Evolutionary conservation across 208 protist species (phyloP), one percentile per base, ranked within the genome.

Genomic region (Dictyostelium gargantuum): DNA sequence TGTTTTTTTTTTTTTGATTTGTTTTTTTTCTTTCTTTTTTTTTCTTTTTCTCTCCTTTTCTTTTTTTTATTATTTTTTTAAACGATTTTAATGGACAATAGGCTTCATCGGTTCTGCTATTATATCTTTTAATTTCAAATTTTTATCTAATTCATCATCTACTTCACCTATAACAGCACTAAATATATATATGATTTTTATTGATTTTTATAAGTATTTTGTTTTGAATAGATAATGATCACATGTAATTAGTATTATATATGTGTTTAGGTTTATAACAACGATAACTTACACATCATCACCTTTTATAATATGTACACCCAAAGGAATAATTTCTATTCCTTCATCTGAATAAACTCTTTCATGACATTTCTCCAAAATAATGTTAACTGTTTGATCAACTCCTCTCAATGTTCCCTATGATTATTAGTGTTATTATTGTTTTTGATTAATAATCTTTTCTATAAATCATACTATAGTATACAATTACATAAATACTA

Each of bases 121-220:
- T 35, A 72, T 84, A 1, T 68, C 52, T 72, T 40, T 40, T 50
- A 84, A 70, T 48, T 84, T 72, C 32, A 84, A 40, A 21, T 84
- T 84, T 66, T 72, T 48, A 72, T 84, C 79, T n/a, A 84, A 72
- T 40, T 84, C 79, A n/a, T 84, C 42, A n/a, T 84, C 79, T 6
- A 84, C 13, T 54, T 84, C 79, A 38, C 79, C 79, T 84, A 84
- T 63, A n/a, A 84, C 79, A 52, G 79, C 79, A 35, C 79, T 84
- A 26, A 26, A 38, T 48, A n/a, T n/a, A n/a, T n/a, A n/a, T n/a
- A n/a, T n/a, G n/a, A n/a, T n/a, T n/a, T n/a, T n/a, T n/a, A n/a
- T n/a, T n/a, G n/a, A 50, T 15, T 50, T 15, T 50, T 15, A 50
- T 15, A 50, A 50, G 11, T 6, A 26, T 56, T 56, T 26, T 56